Conservation (phyloP, 768 basidiomycete species). For the Daedalea quercina region DNA sequence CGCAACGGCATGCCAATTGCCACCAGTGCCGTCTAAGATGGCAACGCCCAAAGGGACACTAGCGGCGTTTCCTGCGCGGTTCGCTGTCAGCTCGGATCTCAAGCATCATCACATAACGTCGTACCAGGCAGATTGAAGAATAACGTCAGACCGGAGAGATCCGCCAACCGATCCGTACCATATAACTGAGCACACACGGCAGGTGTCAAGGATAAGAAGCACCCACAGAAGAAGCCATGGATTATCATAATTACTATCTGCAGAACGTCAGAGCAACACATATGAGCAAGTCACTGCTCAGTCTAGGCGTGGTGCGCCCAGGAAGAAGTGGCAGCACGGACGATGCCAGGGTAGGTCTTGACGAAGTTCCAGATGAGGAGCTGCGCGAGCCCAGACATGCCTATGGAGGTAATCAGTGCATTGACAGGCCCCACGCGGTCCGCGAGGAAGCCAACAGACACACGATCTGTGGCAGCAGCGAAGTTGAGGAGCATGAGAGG, state of each 20-base stretch:
- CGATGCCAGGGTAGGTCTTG: constrained; percentile 15
- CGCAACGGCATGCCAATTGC: constrained; percentile 16
- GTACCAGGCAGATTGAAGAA: constrained; percentile 17
- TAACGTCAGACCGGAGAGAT: constrained; percentile 14
- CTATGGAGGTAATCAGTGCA: constrained; percentile 10
- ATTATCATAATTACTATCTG: constrained; percentile 26
- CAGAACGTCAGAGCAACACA: neutral
- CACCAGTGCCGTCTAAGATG: constrained; percentile 10
- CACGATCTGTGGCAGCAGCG: constrained; percentile 14
- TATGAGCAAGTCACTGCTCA: neutral
- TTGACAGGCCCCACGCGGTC: constrained; percentile 17
- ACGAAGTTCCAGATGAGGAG: constrained; percentile 17
- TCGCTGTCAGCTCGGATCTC: neutral
- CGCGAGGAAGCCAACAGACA: constrained; percentile 13
- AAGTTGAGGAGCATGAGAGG: constrained; percentile 16
- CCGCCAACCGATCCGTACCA: constrained; percentile 15
- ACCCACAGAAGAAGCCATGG: constrained; percentile 30
- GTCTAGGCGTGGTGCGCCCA: neutral
- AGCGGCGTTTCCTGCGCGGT: constrained; percentile 11
- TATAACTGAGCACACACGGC: constrained; percentile 22
- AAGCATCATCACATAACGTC: neutral
- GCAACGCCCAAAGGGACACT: constrained; percentile 17
- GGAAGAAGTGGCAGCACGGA: constrained; percentile 6
- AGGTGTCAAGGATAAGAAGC: constrained; percentile 29
- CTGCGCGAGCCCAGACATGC: constrained; percentile 16